These are phyloP conservation scores for Borovskyia barvae DNA, from an alignment of 208 protist genomes.

Conservation along the genomic window DNA sequence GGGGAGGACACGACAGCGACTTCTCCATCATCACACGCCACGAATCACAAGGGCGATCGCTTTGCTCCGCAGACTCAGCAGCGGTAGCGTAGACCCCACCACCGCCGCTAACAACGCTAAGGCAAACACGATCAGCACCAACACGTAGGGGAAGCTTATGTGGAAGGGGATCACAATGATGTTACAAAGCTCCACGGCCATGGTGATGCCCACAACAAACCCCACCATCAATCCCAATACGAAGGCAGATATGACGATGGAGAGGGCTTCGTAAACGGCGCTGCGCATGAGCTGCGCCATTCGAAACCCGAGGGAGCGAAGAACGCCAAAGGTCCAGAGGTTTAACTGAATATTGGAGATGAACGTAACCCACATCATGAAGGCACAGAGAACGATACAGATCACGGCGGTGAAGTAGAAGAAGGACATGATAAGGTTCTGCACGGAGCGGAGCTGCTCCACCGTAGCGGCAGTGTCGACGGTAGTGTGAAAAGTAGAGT, in stretches of 20 bases:
- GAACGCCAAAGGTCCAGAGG: slow-evolving; percentile 93
- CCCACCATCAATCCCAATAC: slow-evolving; percentile 75
- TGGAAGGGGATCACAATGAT: slow-evolving; percentile 89
- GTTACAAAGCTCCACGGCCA: slow-evolving; percentile 85
- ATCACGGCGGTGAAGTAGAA: slow-evolving; percentile 93
- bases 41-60: slow-evolving; percentile 84
- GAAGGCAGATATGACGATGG: slow-evolving; percentile 91
- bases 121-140: slow-evolving; percentile 75
- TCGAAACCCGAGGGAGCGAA: slow-evolving; percentile 91
- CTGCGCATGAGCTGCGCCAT: slow-evolving; percentile 78
- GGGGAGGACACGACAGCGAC: no score
- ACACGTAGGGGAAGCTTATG: slow-evolving; percentile 86
- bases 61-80: slow-evolving; percentile 51
- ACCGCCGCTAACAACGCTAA: slow-evolving; percentile 84
- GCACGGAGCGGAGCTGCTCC: slow-evolving; percentile 46
- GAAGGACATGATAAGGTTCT: slow-evolving; percentile 86
- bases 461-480: slow-evolving; percentile 42
- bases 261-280: slow-evolving; percentile 94
- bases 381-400: slow-evolving; percentile 90
- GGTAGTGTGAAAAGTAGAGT: slow-evolving; percentile 43
- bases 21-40: slow-evolving; percentile 14
- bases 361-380: slow-evolving; percentile 96
- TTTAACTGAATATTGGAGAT: slow-evolving; percentile 94
- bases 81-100: slow-evolving; percentile 83
- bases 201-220: slow-evolving; percentile 66